phyloP scores from a whole-genome alignment of 495 filamentous ascomycete genomes.

The Penicillium pulvis region DNA sequence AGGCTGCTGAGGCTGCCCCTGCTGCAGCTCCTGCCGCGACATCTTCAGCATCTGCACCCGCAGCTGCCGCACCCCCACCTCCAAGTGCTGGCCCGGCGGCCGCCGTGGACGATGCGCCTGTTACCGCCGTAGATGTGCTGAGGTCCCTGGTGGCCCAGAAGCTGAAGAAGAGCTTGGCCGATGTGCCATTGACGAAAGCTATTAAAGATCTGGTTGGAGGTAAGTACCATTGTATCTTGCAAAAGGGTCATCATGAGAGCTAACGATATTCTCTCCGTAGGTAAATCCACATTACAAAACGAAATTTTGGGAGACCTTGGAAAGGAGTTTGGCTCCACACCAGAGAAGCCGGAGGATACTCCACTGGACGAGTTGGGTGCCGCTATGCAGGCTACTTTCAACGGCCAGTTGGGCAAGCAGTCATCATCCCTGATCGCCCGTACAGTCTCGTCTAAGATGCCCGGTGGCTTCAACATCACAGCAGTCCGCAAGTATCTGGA shows the following conservation, averaged over 20 bases:
- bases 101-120: constrained; percentile 80
- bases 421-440: constrained; percentile 91
- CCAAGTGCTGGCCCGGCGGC: constrained; percentile 86
- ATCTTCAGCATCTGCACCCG: constrained; percentile 41
- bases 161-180: constrained; percentile 87
- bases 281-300: constrained; percentile 97
- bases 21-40: constrained; percentile 34
- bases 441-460: constrained; percentile 98
- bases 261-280: constrained; percentile 40
- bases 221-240: constrained; percentile 45
- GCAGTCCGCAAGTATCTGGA: constrained; percentile 91
- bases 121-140: constrained; percentile 86
- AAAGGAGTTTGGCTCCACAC: constrained; percentile 97
- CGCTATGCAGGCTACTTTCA: constrained; percentile 96
- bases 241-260: neutral
- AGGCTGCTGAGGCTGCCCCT: constrained; percentile 52
- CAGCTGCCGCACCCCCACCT: constrained; percentile 59
- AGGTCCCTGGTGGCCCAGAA: constrained; percentile 96
- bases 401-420: constrained; percentile 96
- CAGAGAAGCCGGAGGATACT: constrained; percentile 97
- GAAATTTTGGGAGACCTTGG: constrained; percentile 94
- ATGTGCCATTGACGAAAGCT: constrained; percentile 92
- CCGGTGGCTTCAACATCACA: constrained; percentile 98
- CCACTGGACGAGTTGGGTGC: constrained; percentile 94
- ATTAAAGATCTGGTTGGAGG: constrained; percentile 99